phyloP scores from a whole-genome alignment of 441 rosid species.

The Biscutella laevigata region DNA sequence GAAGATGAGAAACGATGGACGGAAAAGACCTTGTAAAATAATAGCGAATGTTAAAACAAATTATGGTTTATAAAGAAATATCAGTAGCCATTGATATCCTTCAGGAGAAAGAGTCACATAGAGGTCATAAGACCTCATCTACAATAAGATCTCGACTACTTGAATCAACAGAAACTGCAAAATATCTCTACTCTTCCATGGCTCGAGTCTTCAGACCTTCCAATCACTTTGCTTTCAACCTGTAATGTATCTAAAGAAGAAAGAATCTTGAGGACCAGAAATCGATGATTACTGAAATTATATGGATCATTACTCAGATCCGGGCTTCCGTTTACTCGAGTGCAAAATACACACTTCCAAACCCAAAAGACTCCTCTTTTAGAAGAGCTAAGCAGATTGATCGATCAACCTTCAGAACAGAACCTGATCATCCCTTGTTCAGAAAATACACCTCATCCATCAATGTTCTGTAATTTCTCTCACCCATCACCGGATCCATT shows the following conservation, averaged over 20 bases:
- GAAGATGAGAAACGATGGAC: too few relatives aligned
- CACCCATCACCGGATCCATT: conserved; percentile 58
- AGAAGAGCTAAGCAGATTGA: not conserved
- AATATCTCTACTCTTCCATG: not conserved
- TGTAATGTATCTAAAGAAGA: not conserved
- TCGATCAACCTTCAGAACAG: not conserved
- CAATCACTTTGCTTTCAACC: not conserved
- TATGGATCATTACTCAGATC: not conserved
- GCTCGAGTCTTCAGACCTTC: not conserved
- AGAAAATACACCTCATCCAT: conserved; percentile 41
- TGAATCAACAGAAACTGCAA: not conserved
- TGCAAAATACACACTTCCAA: not conserved
- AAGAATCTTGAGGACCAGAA: not conserved
- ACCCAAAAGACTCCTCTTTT: not conserved
- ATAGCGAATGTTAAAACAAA: not conserved
- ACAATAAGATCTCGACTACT: not conserved
- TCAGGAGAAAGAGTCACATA: not conserved
- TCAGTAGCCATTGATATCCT: not conserved
- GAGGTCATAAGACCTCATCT: not conserved
- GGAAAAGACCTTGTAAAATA: too few relatives aligned
- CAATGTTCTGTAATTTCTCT: conserved; percentile 49
- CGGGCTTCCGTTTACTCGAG: not conserved
- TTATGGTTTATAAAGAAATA: not conserved
- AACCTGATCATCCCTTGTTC: conserved; percentile 14
- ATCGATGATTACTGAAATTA: not conserved